A percentile compares a stretch with the other conserved stretches of the same genome.
phyloP scores from a whole-genome alignment of 345 rosid species.

The Microthlaspi erraticum region DNA sequence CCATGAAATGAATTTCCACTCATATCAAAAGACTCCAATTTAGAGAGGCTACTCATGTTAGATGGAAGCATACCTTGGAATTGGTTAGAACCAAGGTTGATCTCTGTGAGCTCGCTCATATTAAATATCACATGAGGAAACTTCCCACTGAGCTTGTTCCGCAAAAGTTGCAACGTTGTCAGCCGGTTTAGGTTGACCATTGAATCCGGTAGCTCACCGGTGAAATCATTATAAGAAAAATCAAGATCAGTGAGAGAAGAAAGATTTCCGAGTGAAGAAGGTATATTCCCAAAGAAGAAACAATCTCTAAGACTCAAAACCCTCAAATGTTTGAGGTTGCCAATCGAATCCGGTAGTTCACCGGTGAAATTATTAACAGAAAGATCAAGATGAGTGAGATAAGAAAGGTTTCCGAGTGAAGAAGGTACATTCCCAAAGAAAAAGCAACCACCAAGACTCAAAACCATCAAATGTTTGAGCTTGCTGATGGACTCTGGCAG shows the following conservation, averaged over 20 bases:
- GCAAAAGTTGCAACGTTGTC: not conserved
- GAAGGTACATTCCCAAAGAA: constrained; percentile 36
- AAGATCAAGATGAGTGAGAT: constrained; percentile 11
- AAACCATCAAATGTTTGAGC: not conserved
- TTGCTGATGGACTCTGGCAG: constrained; percentile 35
- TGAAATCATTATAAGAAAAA: constrained; percentile 44
- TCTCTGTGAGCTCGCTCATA: not conserved
- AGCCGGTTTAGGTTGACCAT: constrained; percentile 2
- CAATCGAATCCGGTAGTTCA: not conserved
- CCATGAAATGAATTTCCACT: not conserved
- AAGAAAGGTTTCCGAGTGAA: constrained; percentile 34
- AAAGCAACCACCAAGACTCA: not conserved
- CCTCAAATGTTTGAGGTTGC: constrained; percentile 4
- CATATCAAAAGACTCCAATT: not conserved
- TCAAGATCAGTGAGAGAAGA: constrained; percentile 29
- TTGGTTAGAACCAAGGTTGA: constrained; percentile 4
- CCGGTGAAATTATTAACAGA: constrained; percentile 46
- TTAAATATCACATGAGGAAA: constrained; percentile 11
- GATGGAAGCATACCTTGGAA: constrained; percentile 32
- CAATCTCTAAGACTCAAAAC: not conserved
- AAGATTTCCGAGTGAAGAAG: constrained; percentile 42
- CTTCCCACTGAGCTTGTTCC: not conserved
- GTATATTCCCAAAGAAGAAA: constrained; percentile 37
- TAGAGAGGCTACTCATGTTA: too few species aligned
- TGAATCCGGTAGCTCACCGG: constrained; percentile 37